Evolutionary conservation across 2,329 filamentous ascomycete genomes (phyloP), one percentile per base, ranked within the genome.

Genomic region (Fusarium stilboides): DNA sequence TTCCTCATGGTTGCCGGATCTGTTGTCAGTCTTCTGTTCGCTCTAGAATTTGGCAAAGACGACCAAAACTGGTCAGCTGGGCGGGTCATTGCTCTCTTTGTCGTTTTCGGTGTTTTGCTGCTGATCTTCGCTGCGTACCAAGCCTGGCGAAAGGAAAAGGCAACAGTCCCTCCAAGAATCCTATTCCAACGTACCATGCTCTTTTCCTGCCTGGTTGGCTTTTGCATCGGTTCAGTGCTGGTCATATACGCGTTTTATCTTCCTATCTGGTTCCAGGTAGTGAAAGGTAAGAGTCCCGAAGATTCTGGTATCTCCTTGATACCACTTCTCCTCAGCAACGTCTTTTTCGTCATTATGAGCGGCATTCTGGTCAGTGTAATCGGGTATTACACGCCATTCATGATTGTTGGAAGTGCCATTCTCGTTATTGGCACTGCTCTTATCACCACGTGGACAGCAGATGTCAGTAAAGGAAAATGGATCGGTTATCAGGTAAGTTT

Each of bases 241-340:
- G 64, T 68, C 0, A 42, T 68, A 0, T 68, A 59, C 39, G 8
- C 64, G 1, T 68, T 68, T 8, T 68, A 68, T 4, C 42, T 68
- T 2, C 65, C 65, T 0, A 37, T 68, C 0, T 68, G 65, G 65
- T 64, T 68, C 13, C 65, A 68, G 13, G 52, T 68, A 3, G 53
- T 68, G 1, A 57, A 68, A 1, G 58, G 65, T 0, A 67, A 63
- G 3, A 63, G 63, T 0, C 36, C 65, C 0, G 22, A 68, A 1
- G 39, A 55, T 3, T 67, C 65, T n/a, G 58, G 65, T 3, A 26
- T 68, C 1, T 47, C 63, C 5, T 6, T 68, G 12, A 6, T 68
- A 3, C 52, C 63, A 0, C 22, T 68, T 0, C 31, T 68, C 0
- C 40, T 68, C 1, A 68, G 63, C 4, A 64, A 46, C 3, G 65